A percentile compares a stretch with the other conserved stretches of the same genome.
Conservation (phyloP, 139 green algal species). For the Ostreobium quekettii region DNA sequence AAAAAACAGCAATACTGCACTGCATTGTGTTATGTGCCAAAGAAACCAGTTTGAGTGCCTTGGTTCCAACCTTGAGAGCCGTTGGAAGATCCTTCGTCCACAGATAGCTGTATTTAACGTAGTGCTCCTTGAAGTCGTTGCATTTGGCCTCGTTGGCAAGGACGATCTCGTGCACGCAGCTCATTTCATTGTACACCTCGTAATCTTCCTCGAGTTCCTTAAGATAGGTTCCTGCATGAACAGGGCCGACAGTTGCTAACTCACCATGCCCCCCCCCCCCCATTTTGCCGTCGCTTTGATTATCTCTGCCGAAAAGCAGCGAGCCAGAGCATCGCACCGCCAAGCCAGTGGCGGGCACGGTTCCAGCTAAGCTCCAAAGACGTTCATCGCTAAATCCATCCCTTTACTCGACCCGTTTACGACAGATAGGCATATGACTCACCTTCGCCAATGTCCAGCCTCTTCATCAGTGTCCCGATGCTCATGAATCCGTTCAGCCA, state of each 20-base stretch:
- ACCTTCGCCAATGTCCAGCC: slow-evolving; percentile 71
- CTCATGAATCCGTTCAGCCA: slow-evolving; percentile 72
- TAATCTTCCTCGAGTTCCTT: slow-evolving; percentile 86
- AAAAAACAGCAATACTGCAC: slow-evolving; percentile 11
- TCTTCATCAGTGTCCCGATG: slow-evolving; percentile 46
- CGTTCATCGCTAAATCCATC: no score
- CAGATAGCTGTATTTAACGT: slow-evolving; percentile 64
- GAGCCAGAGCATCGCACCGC: no score
- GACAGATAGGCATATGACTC: neutral
- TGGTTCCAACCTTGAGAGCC: slow-evolving; percentile 34
- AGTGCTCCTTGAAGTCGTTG: slow-evolving; percentile 64
- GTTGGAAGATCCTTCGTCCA: slow-evolving; percentile 66
- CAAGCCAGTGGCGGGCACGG: no score
- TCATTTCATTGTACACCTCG: slow-evolving; percentile 58
- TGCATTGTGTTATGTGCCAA: slow-evolving; percentile 2
- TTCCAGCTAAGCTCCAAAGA: no score
- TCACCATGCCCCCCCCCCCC: no score
- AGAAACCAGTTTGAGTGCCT: no score
- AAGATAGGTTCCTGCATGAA: slow-evolving; percentile 67
- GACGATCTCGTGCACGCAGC: slow-evolving; percentile 42
- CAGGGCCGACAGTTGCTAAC: no score
- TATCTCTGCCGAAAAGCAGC: no score
- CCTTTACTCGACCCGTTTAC: no score
- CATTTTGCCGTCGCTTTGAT: no score
- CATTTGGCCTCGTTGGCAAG: slow-evolving; percentile 62